Evolutionary conservation across 306 rosid species (phyloP), one percentile per base, ranked within the genome.

Genomic region (Delonix regia): DNA sequence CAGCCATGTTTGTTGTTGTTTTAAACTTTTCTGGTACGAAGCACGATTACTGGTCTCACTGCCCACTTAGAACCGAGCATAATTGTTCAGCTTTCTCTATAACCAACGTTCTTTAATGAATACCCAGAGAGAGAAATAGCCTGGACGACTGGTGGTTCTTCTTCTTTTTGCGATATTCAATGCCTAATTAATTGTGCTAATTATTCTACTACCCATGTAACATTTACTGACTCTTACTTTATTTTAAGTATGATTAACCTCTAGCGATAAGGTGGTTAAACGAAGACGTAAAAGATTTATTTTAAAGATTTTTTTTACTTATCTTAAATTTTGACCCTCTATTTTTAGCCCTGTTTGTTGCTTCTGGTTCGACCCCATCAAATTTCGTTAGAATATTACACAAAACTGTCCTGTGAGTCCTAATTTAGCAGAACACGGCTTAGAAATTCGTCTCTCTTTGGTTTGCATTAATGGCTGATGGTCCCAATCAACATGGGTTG

Each of bases 51-150:
- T 63, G 84, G 15, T 64, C 45, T 67, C 53, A 67, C 84, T 87
- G 85, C 79, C 65, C 47, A 71, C 67, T 18, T 72, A 56, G 67
- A 78, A 85, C 42, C 68, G 59, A 53, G 75, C 79, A 67, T 78
- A 76, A 38, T 59, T 52, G 59, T 65, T 81, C 90, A 90, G 93
- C 98, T 87, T 92, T 92, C 85, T 52, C 97, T 84, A 28, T 63
- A 74, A 78, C 88, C 94, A 89, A 87, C 41, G 83, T 55, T 13
- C 61, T 80, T 72, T 64, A 80, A 66, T 82, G 47, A 82, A 60
- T 79, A 75, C 55, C n/a, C 42, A 69, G 52, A 55, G 69, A 49
- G 53, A 42, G 47, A 62, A 62, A 44, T 70, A 22, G 42, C 30
- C 41, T 21, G 49, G 68, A 59, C 65, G 14, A n/a, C 33, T 25